A percentile compares a stretch with the other conserved stretches of the same genome.
These are phyloP conservation scores for Rugosomyces carneus DNA, from an alignment of 1,284 basidiomycete species.

Conservation along the genomic window DNA sequence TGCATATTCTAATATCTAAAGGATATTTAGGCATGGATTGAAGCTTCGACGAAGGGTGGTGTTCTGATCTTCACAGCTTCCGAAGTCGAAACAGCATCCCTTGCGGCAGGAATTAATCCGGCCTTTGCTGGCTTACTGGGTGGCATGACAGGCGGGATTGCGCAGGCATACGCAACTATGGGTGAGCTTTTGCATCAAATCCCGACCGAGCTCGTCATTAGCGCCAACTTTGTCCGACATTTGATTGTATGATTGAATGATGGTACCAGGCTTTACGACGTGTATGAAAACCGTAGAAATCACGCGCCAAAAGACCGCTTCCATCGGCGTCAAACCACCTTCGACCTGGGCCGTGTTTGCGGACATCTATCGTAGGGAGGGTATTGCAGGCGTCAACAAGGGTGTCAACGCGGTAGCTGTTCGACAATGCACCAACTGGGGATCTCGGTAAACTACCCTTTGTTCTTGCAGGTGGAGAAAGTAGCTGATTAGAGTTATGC, in stretches of 20 bases:
- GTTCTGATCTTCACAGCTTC: conserved; percentile 95
- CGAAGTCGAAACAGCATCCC: conserved; percentile 80
- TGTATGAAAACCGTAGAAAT: conserved; percentile 99
- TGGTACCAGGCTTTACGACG: conserved; percentile 81
- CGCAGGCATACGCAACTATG: conserved; percentile 99
- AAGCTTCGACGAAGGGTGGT: conserved; percentile 97
- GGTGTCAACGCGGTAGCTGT: conserved; percentile 98
- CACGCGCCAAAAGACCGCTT: conserved; percentile 93
- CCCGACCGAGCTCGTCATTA: neutral
- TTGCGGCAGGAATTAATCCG: conserved; percentile 67
- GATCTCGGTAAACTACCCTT: conserved; percentile 66
- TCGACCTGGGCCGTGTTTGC: conserved; percentile 93
- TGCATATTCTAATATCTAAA: conserved; percentile 10
- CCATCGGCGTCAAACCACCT: conserved; percentile 83
- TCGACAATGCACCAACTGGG: conserved; percentile 99
- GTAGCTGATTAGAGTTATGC: neutral
- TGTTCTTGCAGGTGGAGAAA: neutral
- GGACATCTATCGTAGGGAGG: conserved; percentile 92
- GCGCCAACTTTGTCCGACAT: neutral
- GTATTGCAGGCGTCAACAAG: conserved; percentile 97
- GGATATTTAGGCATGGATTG: conserved; percentile 89
- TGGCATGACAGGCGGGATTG: conserved; percentile 96
- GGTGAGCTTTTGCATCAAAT: conserved; percentile 49
- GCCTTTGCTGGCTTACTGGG: conserved; percentile 87
- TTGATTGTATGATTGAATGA: neutral